Conservation (phyloP, 2,329 filamentous ascomycete genomes). For the Paracorniculantispora psalliotae region DNA sequence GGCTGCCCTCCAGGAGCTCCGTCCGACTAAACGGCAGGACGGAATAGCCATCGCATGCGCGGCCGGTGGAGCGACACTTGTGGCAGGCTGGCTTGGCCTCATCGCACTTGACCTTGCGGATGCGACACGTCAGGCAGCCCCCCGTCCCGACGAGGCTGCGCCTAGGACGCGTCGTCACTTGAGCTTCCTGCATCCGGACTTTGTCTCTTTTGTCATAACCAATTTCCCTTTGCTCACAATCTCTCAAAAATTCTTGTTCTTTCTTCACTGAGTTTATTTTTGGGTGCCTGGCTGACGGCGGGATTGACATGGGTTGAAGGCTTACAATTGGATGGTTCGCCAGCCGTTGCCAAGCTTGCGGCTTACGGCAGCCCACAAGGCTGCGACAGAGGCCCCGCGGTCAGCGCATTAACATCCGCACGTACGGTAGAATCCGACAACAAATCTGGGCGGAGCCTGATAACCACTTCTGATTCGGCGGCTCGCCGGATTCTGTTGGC, state of each 20-base stretch:
- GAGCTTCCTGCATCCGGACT: neutral
- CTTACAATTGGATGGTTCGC: neutral
- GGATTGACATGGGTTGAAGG: neutral
- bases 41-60: constrained; percentile 3
- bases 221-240: neutral
- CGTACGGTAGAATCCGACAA: neutral
- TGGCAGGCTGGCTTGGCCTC: neutral
- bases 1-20: constrained; percentile 2
- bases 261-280: neutral
- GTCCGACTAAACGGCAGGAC: neutral
- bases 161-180: neutral
- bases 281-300: neutral
- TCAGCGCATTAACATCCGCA: too few species aligned
- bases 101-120: constrained; percentile 10
- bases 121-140: constrained; percentile 9
- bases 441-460: neutral
- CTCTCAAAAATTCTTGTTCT: too few species aligned
- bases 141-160: neutral
- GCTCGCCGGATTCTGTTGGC: neutral
- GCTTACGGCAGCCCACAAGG: neutral
- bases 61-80: neutral
- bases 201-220: neutral
- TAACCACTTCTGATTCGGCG: neutral
- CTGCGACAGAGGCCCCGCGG: too few species aligned
- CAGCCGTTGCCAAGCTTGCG: neutral